Evolutionary conservation across 2,329 filamentous ascomycete genomes (phyloP).

Genomic region (Bipolaris oryzae): DNA sequence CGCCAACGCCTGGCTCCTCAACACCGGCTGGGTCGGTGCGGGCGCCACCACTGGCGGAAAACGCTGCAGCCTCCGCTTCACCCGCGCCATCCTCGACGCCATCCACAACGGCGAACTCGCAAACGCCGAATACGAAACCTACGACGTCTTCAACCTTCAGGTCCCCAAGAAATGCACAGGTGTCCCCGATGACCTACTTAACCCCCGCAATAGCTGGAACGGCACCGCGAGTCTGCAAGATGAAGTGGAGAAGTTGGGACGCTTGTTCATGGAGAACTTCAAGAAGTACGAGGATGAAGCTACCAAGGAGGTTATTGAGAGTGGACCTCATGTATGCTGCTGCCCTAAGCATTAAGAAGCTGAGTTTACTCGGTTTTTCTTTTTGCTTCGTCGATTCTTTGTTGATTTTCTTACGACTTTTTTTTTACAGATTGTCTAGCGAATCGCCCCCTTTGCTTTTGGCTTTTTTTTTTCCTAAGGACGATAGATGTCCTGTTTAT

Average conservation of each 20-base stretch:
- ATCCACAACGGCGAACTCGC: constrained; percentile 97
- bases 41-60: constrained; percentile 86
- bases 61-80: constrained; percentile 98
- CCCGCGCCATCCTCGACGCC: constrained; percentile 94
- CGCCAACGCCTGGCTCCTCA: constrained; percentile 96
- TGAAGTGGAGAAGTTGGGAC: constrained; percentile 89
- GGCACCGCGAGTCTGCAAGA: constrained; percentile 79
- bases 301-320: constrained; percentile 53
- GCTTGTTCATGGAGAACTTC: constrained; percentile 95
- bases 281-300: constrained; percentile 90
- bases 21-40: constrained; percentile 96
- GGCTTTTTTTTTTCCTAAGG: not conserved
- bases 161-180: constrained; percentile 91
- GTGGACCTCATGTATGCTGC: constrained; percentile 52
- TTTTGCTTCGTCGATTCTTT: constrained; percentile 13
- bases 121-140: constrained; percentile 90
- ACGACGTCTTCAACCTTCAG: constrained; percentile 94
- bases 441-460: not conserved
- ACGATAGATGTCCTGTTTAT: not conserved
- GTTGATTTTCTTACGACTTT: constrained; percentile 5
- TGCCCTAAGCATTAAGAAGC: constrained; percentile 44
- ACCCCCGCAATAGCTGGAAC: constrained; percentile 93
- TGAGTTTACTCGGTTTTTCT: not conserved
- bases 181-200: constrained; percentile 90
- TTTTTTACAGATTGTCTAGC: constrained; percentile 18